These are phyloP conservation scores for Alternaria hordeiaustralica DNA, from an alignment of 2,329 filamentous ascomycete species.

Conservation along the genomic window DNA sequence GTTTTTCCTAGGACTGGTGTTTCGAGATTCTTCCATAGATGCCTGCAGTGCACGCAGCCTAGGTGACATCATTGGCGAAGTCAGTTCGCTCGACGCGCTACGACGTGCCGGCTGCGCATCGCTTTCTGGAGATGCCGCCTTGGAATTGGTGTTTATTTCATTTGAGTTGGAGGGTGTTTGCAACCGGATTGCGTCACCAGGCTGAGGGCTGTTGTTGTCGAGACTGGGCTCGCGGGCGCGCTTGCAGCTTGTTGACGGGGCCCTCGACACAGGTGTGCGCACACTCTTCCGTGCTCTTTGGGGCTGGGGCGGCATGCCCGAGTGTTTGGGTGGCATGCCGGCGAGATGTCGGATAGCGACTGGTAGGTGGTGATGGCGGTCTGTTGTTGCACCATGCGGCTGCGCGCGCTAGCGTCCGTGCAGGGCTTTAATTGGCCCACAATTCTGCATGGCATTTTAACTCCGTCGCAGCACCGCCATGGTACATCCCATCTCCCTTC, in stretches of 20 bases:
- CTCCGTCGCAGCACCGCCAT: not conserved
- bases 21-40: not conserved
- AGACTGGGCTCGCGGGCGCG: not conserved
- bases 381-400: not conserved
- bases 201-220: not conserved
- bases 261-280: conserved; percentile 3
- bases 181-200: not conserved
- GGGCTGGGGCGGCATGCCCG: not conserved
- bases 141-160: not conserved
- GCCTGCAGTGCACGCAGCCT: not conserved
- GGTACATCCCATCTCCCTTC: not conserved
- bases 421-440: conserved; percentile 1
- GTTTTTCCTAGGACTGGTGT: not conserved
- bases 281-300: conserved; percentile 1
- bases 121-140: not conserved
- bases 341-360: not conserved
- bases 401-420: conserved; percentile 4
- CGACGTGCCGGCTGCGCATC: not conserved
- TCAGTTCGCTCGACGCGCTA: not conserved
- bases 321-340: not conserved
- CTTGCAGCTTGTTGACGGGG: not conserved
- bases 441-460: not conserved
- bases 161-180: not conserved
- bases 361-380: not conserved
- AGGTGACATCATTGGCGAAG: conserved; percentile 1